phyloP scores from a whole-genome alignment of 495 filamentous ascomycete species.

The Xylaria telfairii region DNA sequence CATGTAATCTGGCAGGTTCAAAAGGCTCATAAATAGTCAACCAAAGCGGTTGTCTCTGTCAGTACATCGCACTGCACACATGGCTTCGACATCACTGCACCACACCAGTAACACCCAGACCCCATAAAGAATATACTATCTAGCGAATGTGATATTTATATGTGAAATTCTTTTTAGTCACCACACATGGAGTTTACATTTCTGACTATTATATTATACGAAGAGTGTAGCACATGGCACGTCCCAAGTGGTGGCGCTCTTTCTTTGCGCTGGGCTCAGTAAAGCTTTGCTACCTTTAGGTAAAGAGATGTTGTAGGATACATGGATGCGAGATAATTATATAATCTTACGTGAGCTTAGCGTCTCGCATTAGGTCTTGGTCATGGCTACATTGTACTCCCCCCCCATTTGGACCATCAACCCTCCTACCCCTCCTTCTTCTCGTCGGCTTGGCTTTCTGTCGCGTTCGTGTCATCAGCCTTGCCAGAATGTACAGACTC shows the following conservation, averaged over 20 bases:
- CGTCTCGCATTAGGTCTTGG: neutral
- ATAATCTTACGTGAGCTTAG: neutral
- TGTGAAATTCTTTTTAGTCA: neutral
- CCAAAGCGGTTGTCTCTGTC: neutral
- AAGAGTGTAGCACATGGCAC: neutral
- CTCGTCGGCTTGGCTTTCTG: neutral
- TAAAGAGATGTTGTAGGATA: neutral
- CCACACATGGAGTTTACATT: neutral
- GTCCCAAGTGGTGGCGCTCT: neutral
- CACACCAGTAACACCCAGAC: neutral
- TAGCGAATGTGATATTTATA: neutral
- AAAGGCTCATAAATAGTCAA: neutral
- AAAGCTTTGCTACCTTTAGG: too few species aligned
- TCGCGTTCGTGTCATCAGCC: neutral
- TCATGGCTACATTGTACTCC: too few species aligned
- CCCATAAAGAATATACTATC: neutral
- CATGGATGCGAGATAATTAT: neutral
- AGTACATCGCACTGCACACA: too few species aligned
- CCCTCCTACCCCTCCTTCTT: constrained; percentile 2
- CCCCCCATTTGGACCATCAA: neutral
- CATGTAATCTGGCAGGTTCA: neutral
- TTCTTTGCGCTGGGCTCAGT: neutral
- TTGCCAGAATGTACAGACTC: constrained; percentile 12
- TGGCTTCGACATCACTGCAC: too few species aligned
- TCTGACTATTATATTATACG: neutral